These are phyloP conservation scores for Lagenidium giganteum DNA, from an alignment of 352 stramenopile genomes.

Conservation along the genomic window DNA sequence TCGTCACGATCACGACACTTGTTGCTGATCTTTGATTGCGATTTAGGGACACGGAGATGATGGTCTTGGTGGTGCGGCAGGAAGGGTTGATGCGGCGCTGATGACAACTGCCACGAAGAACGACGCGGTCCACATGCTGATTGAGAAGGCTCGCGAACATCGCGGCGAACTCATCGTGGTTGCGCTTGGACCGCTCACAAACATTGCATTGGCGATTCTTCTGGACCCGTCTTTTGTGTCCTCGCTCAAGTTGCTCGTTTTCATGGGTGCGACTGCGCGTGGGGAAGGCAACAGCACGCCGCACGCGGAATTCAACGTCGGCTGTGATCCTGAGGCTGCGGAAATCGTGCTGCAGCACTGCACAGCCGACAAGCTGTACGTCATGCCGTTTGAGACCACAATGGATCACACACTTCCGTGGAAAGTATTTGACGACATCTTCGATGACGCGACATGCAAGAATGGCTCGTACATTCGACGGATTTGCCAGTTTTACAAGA, in stretches of 20 bases:
- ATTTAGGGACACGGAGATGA: constrained; percentile 63
- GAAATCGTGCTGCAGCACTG: constrained; percentile 70
- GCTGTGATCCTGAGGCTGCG: constrained; percentile 75
- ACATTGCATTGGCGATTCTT: constrained; percentile 69
- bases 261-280: constrained; percentile 71
- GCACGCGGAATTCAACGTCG: constrained; percentile 77
- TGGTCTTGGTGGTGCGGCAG: constrained; percentile 53
- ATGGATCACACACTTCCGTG: constrained; percentile 52
- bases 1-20: neutral
- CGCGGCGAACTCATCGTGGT: constrained; percentile 70
- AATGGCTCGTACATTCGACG: constrained; percentile 45
- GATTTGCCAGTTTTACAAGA: constrained; percentile 58
- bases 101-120: constrained; percentile 32
- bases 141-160: constrained; percentile 50
- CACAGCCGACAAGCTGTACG: constrained; percentile 45
- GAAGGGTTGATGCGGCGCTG: constrained; percentile 26
- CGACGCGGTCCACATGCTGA: constrained; percentile 58
- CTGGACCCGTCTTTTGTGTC: constrained; percentile 60
- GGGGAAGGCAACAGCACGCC: constrained; percentile 66
- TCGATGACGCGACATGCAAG: constrained; percentile 31
- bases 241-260: constrained; percentile 55
- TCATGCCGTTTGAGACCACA: constrained; percentile 71
- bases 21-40: neutral
- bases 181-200: constrained; percentile 70
- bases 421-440: constrained; percentile 62